Base-by-base conservation (phyloP, 441 rosid species). In the Daphne laureola region DNA sequence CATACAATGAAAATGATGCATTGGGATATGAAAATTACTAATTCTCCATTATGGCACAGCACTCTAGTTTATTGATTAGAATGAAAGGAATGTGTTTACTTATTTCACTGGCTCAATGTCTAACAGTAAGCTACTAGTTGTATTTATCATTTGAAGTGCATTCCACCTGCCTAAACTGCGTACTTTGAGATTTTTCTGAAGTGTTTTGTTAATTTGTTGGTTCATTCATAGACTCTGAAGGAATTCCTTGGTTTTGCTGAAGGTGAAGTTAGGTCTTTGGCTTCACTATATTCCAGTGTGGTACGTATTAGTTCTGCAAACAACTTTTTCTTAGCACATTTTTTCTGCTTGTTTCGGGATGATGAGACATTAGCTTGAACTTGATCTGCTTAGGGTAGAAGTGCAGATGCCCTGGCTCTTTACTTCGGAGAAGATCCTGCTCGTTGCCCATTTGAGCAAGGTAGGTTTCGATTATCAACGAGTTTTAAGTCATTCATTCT, bases 381-480 rank as follows among this genome's bases (percentile, higher is more conserved):
- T 55, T 54, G 52, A 65, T 62, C 55, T 46, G 67, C 61, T 53
- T 57, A 84, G 92, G 88, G 92, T 72, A 81, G 88, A 70, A 81
- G 78, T 14, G 84, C 83, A 4, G 91, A 84, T 72, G 79, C 79
- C 3, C 75, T 81, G 73, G 81, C 86, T 14, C 74, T 72, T 64
- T 84, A 81, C 62, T 84, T 84, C 42, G 91, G 91, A 50, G 91
- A 84, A 67, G 91, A 84, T 70, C 91, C 91, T 25, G 78, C 86
- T 23, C 87, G 86, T 46, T 83, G 83, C 54, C 85, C 87, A 27
- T 84, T 84, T 49, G 91, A 84, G 70, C 87, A 84, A 79, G 91
- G 91, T 84, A 58, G 25, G 38, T 8, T 43, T 48, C 25, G 14
- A 15, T 44, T 47, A 27, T 44, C 45, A 15, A 40, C 3, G 16